Base-by-base conservation (phyloP, 805 yeast genomes). In the Vanderwaltozyma polyspora region DNA sequence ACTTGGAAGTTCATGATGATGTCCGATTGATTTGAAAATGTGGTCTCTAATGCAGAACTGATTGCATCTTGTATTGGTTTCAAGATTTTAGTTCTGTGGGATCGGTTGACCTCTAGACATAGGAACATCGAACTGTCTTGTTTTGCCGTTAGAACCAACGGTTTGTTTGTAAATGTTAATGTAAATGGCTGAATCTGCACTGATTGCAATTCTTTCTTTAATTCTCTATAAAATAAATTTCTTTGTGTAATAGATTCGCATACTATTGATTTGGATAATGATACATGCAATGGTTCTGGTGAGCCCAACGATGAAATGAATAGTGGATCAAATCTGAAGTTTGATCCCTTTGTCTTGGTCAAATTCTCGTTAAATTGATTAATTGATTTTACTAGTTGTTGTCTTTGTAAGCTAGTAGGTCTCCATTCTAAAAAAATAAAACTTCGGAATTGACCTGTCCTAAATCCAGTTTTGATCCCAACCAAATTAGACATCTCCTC, bases 401-500 rank as follows among this genome's bases (percentile, higher is more conserved):
- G 29, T 13, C 49, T 33, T 19, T 51, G 51, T 19, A n/a, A 29
- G 11, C 22, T 8, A 7, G 35, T 37, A 2, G 49, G 44, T 17
- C 55, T 40, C 48, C 51, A 46, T 34, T 55, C 57, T 3, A 50
- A 28, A 35, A 47, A 52, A 4, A 51, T 27, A 37, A 50, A 55
- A 1, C 33, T 13, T 31, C 6, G 7, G 7, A 25, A 25, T 26
- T 8, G 30, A 15, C 10, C 10, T 12, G 31, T 17, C 15, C n/a
- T 9, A 29, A 13, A 12, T 29, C 10, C 31, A 29, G 19, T 17
- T 29, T n/a, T n/a, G n/a, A n/a, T n/a, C n/a, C n/a, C n/a, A n/a
- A n/a, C n/a, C n/a, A n/a, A n/a, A n/a, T n/a, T n/a, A n/a, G n/a
- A 16, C 21, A 16, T 27, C 5, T 27, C 21, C 6, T 15, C 22